Evolutionary conservation across 352 stramenopile genomes (phyloP), one percentile per base, ranked within the genome.

Genomic region (Blastocystis hominis): DNA sequence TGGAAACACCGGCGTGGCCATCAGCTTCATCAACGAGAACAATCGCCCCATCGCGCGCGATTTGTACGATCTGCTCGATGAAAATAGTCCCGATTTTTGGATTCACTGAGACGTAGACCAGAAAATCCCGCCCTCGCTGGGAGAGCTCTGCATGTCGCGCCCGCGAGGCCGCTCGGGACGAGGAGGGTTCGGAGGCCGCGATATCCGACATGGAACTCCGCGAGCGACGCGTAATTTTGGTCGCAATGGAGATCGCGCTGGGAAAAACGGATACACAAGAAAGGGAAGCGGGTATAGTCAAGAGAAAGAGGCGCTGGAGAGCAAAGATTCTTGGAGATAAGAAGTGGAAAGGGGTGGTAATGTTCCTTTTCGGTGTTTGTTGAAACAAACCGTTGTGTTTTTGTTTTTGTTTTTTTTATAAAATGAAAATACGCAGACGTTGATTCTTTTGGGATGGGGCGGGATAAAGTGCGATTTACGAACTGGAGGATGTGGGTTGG

Each of bases 21-120:
- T 97, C 24, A 98, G 95, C 89, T 97, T 98, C 92, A 94, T 99
- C 88, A 98, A 98, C 91, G 96, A 98, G 79, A 97, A 97, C 90
- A 99, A 99, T 92, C 91, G 93, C 64, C 98, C 98, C 91, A 94
- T 99, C 70, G 94, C 94, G 36, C 92, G 94, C 50, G 96, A 99
- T 86, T 93, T 99, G 59, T 94, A 97, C 90, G 96, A 98, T 24
- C 86, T 99, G 80, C 91, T 98, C 42, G 91, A 94, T 24, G 94
- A 98, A 90, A 98, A 97, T 90, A 64, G 77, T 87, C 24, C 24
- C 13, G 4, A 47, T 34, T 36, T 34, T 40, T 3, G n/a, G 36
- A 9, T 10, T 20, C 15, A 2, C 5, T 87, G 20, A 76, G 3
- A 15, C 30, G 55, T 76, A 87, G 77, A 64, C 3, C 77, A 87